Base-by-base conservation (phyloP, 1,284 basidiomycete species). In the Ustilago bromivora region DNA sequence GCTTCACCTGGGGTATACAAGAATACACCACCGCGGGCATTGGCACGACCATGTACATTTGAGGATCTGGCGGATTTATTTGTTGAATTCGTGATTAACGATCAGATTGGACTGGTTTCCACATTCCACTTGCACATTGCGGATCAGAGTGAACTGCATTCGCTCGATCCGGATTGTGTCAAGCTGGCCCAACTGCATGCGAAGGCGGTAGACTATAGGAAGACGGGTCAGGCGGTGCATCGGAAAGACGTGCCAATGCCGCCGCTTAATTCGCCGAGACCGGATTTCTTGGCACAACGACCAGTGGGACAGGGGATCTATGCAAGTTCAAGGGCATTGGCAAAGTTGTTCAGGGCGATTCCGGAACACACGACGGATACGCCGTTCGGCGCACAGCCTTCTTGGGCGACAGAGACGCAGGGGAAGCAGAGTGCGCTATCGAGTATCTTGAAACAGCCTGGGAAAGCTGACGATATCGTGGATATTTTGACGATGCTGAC, bases 51-150 rank as follows among this genome's bases (percentile, higher is more conserved):
- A 40, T 91, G 89, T 83, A 67, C 58, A 11, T 92, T 91, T 88
- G 87, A 82, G 17, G 93, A 92, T 85, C 91, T 93, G 2, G 91
- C 90, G 2, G 90, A 92, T 55, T 93, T 93, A 80, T 89, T 93
- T 15, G 88, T 91, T 59, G 91, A 92, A 66, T 93, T 57, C 31
- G 52, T 71, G 9, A 90, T 88, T 76, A 91, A 89, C 58, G 91
- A 92, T 80, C 64, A 82, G 89, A 35, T 84, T 91, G 82, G 51
- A 90, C 91, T n/a, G 88, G 90, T 81, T 4, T 74, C 78, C 23
- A 61, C 71, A 1, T 88, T 91, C 55, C 91, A 94, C 76, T 88
- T 95, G 15, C 88, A 91, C 43, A 91, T 92, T 40, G 91, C 92
- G 0, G 93, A 95, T 81, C 89, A 90, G 77, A 90, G 89, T 46